Evolutionary conservation across 495 filamentous ascomycete genomes (phyloP), one percentile per base, ranked within the genome.

Genomic region (Opeltia flavorubescens): DNA sequence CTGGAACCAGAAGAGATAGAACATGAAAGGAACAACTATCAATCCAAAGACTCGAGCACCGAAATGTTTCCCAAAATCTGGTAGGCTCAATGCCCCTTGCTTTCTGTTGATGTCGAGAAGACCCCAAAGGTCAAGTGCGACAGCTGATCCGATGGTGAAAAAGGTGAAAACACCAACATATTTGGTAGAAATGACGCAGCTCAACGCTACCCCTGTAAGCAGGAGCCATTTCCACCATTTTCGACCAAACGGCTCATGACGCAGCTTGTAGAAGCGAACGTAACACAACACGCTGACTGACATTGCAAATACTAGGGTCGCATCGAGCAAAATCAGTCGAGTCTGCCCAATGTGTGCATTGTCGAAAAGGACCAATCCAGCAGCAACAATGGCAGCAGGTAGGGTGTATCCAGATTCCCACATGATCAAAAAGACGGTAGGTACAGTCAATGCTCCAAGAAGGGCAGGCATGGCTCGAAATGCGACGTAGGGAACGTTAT

Each of bases 211-310:
- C 38, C 91, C 91, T 13, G 91, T 98, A 55, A 96, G 66, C 43
- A 98, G 77, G 27, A 98, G 74, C 91, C 91, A 98, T 63, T 98
- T 98, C 91, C 91, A 98, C 91, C 91, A 98, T 61, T 96, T 96
- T 42, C 87, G 78, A 13, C 80, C 74, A 59, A 98, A 98, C 3
- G 91, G 75, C 46, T 83, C 73, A 56, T 95, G 87, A 43, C 91
- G 77, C 50, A 93, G 66, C 74, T 96, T 99, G 71, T 95, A 95
- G 71, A 99, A 99, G 34, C 86, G 86, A 57, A 99, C 78, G 64
- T 99, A 96, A 69, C 75, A 85, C 42, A 95, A 72, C 38, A 99
- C 67, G 62, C 86, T 94, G 59, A 91, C 77, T 5, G 93, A 88
- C 88, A 99, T 95, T 53, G 86, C 83, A 49, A 95, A 76, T 25